Evolutionary conservation across 768 basidiomycete genomes (phyloP), one percentile per base, ranked within the genome.

Genomic region (Panus rudis): DNA sequence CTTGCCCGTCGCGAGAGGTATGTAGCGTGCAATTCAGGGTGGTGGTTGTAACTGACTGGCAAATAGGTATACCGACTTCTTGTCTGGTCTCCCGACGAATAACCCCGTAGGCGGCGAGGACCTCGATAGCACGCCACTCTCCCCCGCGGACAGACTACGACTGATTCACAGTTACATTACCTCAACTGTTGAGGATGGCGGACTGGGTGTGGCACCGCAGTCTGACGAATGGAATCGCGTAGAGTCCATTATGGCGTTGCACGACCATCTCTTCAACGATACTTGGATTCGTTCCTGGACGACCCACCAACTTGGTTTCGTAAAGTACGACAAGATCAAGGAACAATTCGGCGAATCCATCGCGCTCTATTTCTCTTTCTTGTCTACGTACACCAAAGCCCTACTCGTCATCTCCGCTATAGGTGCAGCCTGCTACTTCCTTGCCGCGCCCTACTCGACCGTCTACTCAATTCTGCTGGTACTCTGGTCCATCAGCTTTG

Each of bases 281-380:
- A 53, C 64, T 1, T 93, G 92, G 92, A 72, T 89, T 41, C 73
- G 75, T 19, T 65, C 75, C 8, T 92, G 92, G 87, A 79, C 80
- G 12, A 71, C 70, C 6, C 73, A 73, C 24, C 72, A 79, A 23
- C 72, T 83, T 37, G 78, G 76, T 12, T 77, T 76, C 16, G 70
- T 76, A 8, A 73, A 82, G 46, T 72, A 87, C n/a, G 75, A 75
- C 38, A 72, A 73, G 43, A 76, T 94, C 37, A 76, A 84, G 30
- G 74, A 83, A 50, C 84, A 89, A 76, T 91, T 89, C 51, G 92
- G 92, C 10, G 87, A 88, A 56, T 72, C 79, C 1, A 66, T 92
- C 13, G 88, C 90, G 2, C 73, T 91, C 26, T 93, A 99, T 65
- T 97, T 93, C 63, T 76, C 78, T 38, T 96, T 94, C 68, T 73